Evolutionary conservation across 768 basidiomycete species (phyloP), one percentile per base, ranked within the genome.

Genomic region (Tylopilus subfusipes): DNA sequence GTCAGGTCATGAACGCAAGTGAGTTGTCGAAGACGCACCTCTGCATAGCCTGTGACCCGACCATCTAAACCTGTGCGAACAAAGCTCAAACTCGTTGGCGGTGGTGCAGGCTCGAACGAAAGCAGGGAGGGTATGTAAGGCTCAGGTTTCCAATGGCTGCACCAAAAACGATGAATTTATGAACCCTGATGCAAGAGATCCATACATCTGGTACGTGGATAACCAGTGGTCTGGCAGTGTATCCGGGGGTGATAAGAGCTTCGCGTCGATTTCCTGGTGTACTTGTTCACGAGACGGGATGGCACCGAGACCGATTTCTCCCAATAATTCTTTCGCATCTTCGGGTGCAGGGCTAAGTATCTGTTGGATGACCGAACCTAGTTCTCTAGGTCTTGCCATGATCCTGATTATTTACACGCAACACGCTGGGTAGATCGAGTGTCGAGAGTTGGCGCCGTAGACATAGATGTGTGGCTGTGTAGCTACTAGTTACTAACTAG

Each of bases 121-220:
- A 93, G 76, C 45, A 93, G 73, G 10, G 83, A 80, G 33, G 90
- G 78, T 56, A 87, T 71, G 30, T 81, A 75, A 46, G 86, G 63
- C 48, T 78, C 69, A 61, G 81, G 74, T 46, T 87, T 80, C 90
- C 91, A 93, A 52, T 87, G 84, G 70, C 87, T 93, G 68, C 38
- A 42, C 22, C 42, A 27, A 57, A 43, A 29, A 39, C 19, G 48
- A 53, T 64, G 30, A 62, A 59, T 50, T 40, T 53, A 33, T 13
- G 33, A 42, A 58, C 33, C 4, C 49, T 57, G 50, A 47, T 51
- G 39, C n/a, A 46, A 54, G 40, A 38, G 38, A 50, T 49, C 62
- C 83, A 59, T 73, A 96, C 95, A 88, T 76, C 78, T 96, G 94
- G 72, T 94, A 94, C 31, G 77, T 78, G 50, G 85, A 78, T 46